These are phyloP conservation scores for Pythium aristosporum DNA, from an alignment of 352 stramenopile species.

Conservation along the genomic window DNA sequence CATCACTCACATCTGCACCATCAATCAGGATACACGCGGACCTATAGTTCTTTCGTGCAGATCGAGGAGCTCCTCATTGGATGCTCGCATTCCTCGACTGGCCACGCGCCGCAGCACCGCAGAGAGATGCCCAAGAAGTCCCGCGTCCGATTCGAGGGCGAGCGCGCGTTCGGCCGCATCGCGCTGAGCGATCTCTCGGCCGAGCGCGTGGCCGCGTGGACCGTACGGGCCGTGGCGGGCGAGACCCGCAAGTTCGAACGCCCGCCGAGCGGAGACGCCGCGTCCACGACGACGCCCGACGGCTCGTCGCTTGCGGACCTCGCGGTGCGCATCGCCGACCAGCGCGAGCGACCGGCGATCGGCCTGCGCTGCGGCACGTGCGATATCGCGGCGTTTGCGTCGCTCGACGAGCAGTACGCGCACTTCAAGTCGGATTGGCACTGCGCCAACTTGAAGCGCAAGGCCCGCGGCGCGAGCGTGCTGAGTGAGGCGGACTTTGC, in stretches of 20 bases:
- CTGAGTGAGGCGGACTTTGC: conserved; percentile 42
- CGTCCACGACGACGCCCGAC: not conserved
- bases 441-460: conserved; percentile 79
- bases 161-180: conserved; percentile 62
- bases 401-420: conserved; percentile 76
- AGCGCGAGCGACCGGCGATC: conserved; percentile 38
- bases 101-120: too few relatives aligned
- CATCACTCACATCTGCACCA: conserved; percentile 24
- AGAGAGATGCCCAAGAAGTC: conserved; percentile 25
- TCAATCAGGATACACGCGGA: not conserved
- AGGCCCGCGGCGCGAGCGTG: conserved; percentile 50
- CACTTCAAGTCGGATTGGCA: conserved; percentile 87
- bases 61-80: too few relatives aligned
- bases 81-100: conserved; percentile 4
- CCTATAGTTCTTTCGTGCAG: conserved; percentile 13
- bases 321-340: conserved; percentile 33
- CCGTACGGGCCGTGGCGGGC: conserved; percentile 56
- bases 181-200: conserved; percentile 56
- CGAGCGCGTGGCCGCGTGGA: conserved; percentile 50
- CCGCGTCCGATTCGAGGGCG: conserved; percentile 15
- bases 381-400: conserved; percentile 60
- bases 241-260: conserved; percentile 49
- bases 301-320: conserved; percentile 25
- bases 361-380: conserved; percentile 77
- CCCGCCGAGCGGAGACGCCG: not conserved